Evolutionary conservation across 305 asterid genomes (phyloP), one percentile per base, ranked within the genome.

Genomic region (Ilex paraguariensis): DNA sequence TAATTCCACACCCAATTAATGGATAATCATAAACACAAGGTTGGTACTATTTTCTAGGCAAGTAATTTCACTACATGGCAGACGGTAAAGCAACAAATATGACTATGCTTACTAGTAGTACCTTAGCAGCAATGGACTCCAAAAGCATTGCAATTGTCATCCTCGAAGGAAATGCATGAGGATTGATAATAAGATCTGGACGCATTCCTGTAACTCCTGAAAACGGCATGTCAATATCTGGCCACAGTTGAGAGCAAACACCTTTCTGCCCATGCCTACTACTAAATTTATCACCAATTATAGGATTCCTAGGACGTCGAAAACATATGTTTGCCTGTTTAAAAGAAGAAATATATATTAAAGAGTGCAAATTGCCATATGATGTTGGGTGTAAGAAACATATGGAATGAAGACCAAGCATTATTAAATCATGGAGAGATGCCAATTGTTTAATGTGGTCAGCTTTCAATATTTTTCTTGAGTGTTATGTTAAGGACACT

Each of bases 261-360:
- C 98, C 98, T 82, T 92, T 92, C 70, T 92, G 98, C 53, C 98
- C 98, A 70, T 92, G 98, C 31, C 98, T 82, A 77, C 98, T 92
- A 82, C 98, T 92, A 77, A 92, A 92, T 66, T 92, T 92, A 78
- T 92, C 98, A 56, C 98, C 98, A 71, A 92, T 90, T 61, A 85
- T 63, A 36, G 98, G 98, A 80, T 87, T 87, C 72, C 98, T 85
- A 56, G 96, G 75, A 54, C 84, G 84, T 52, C 98, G 80, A 61
- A 92, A 72, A 21, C 97, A 95, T 73, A 92, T 77, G 69, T 81
- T 92, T 31, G 91, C 97, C 98, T 92, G 87, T 75, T 36, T 36
- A 36, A 36, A 36, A 5, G 42, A 36, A 36, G 42, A 36, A 21
- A 21, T 36, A 36, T 36, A 36, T 36, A 36, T 36, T 8, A 36